Evolutionary conservation across 345 rosid species (phyloP), one percentile per base, ranked within the genome.

Genomic region (Trapa incisa): DNA sequence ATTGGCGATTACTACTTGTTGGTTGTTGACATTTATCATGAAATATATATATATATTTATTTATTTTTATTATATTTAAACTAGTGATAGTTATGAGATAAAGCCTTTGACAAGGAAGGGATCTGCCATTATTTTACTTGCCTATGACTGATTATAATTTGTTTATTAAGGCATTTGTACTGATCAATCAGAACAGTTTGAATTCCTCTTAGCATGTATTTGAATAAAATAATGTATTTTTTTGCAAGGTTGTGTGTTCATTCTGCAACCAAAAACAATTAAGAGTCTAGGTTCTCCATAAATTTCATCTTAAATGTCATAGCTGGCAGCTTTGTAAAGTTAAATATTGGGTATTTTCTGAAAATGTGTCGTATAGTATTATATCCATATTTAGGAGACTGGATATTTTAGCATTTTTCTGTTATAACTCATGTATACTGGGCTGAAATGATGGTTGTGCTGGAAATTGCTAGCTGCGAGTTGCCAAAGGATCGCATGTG

Each of bases 391-490:
- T 41, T 41, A 8, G 43, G 43, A 0, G 60, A 4, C 33, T 4
- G n/a, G 7, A 5, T n/a, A n/a, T 54, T 54, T 54, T n/a, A 17
- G 35, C 60, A 54, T 22, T 54, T 22, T 54, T 11, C 22, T 15
- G 60, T 22, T 54, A 7, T 22, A 5, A 17, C n/a, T 52, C 7
- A 41, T 52, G n/a, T 47, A 52, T 54, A 35, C 60, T 58, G 63
- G 35, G 7, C 71, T 60, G 45, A 66, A 17, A 32, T 66, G 12
- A 67, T 17, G 38, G 72, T 22, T 67, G 58, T 77, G 68, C 33
- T 77, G 63, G 42, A 62, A 64, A 17, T 43, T 76, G 64, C 35
- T 72, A 94, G 97, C 68, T 94, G 73, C 85, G 82, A 58, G 92
- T 82, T 73, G 80, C 91, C 1, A 89, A 79, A 81, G 91, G 78